phyloP scores from a whole-genome alignment of 2,329 filamentous ascomycete species.

The Thelonectria blattea region DNA sequence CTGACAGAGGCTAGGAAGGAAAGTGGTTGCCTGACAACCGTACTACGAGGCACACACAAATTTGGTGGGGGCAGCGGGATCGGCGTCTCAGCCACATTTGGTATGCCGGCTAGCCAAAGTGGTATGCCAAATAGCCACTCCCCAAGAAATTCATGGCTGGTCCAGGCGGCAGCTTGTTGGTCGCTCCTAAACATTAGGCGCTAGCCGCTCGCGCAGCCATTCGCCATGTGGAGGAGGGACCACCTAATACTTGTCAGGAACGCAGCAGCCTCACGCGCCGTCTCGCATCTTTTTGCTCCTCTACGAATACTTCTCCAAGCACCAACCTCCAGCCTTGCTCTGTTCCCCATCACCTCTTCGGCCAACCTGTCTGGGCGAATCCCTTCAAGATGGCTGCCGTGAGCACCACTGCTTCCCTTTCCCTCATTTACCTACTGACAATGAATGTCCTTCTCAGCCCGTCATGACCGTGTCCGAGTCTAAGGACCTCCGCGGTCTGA shows the following conservation, averaged over 20 bases:
- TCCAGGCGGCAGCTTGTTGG: background rate
- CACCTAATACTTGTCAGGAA: slow-evolving; percentile 13
- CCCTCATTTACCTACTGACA: slow-evolving; percentile 25
- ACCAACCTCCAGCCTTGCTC: slow-evolving; percentile 17
- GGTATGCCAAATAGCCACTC: too few species aligned
- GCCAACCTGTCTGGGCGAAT: slow-evolving; percentile 27
- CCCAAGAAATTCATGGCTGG: too few species aligned
- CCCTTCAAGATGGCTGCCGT: slow-evolving; percentile 58
- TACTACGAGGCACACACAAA: too few species aligned
- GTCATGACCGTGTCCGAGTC: slow-evolving; percentile 86
- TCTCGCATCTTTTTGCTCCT: slow-evolving; percentile 6
- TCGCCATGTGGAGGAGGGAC: slow-evolving; percentile 18
- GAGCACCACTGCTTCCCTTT: slow-evolving; percentile 40
- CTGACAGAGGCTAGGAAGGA: too few species aligned
- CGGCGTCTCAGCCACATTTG: too few species aligned
- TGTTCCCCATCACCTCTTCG: slow-evolving; percentile 12
- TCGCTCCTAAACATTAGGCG: slow-evolving; percentile 19
- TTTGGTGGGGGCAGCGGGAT: too few species aligned
- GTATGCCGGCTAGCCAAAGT: too few species aligned
- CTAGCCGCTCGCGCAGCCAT: slow-evolving; percentile 27
- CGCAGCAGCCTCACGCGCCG: slow-evolving; percentile 24
- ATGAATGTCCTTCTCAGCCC: slow-evolving; percentile 49
- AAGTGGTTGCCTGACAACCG: too few species aligned
- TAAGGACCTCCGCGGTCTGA: slow-evolving; percentile 94
- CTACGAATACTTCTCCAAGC: background rate